Evolutionary conservation across 164 flowering plant genomes (phyloP).

Genomic region (Cinnamomum micranthum): DNA sequence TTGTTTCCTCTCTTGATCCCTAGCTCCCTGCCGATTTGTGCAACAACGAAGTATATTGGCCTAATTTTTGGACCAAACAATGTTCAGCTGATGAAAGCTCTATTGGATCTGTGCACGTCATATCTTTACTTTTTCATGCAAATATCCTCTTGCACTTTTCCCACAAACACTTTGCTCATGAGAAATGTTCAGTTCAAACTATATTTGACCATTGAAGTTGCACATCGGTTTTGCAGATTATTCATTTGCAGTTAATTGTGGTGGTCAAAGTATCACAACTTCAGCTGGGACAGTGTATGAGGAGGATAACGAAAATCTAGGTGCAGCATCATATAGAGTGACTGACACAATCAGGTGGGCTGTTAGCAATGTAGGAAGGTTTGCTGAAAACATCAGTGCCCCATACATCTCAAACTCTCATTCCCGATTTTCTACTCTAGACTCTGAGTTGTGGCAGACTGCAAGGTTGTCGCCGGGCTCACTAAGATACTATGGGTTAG

Average conservation of each 20-base stretch:
- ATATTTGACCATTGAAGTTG: too few species aligned
- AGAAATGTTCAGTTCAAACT: too few species aligned
- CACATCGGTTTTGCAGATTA: conserved; percentile 71
- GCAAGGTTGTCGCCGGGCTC: conserved; percentile 39
- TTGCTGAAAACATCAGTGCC: conserved; percentile 29
- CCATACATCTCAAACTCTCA: conserved; percentile 21
- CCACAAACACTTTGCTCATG: too few species aligned
- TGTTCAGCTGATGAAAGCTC: too few species aligned
- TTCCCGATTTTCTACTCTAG: conserved; percentile 46
- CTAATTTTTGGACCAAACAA: too few species aligned
- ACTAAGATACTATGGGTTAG: too few species aligned
- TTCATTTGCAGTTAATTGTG: conserved; percentile 69
- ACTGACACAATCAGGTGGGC: conserved; percentile 55
- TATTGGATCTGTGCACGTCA: too few species aligned
- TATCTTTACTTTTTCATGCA: too few species aligned
- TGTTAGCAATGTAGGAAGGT: conserved; percentile 69
- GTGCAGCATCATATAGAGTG: conserved; percentile 66
- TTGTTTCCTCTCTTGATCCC: too few species aligned
- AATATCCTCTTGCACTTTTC: too few species aligned
- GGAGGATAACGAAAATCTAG: conserved; percentile 51
- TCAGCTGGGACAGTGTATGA: conserved; percentile 31
- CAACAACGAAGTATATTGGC: too few species aligned
- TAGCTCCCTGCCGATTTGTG: too few species aligned
- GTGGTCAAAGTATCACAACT: conserved; percentile 55
- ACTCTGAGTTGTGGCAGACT: conserved; percentile 65